Evolutionary conservation across 2,329 filamentous ascomycete genomes (phyloP), one percentile per base, ranked within the genome.

Genomic region (Graphilbum sp.): DNA sequence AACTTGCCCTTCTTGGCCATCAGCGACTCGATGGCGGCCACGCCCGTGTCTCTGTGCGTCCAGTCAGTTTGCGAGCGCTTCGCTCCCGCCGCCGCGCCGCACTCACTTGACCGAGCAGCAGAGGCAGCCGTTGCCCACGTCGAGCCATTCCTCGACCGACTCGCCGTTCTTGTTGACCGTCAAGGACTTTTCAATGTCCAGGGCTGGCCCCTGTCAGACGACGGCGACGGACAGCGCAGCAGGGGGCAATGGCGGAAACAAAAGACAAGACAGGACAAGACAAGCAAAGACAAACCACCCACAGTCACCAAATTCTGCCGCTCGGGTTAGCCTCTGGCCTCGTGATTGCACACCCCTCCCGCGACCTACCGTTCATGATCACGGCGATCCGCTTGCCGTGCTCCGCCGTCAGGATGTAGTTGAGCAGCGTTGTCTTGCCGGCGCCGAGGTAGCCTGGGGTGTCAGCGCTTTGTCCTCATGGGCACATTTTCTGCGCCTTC

Each of bases 361-460:
- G n/a, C n/a, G n/a, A n/a, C n/a, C n/a, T n/a, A 63, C 84, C 86
- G 57, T 98, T 98, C 63, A 98, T 73, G 41, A 98, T 96, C 13
- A 98, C 90, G 11, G 90, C 90, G 55, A 98, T 90, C 52, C 86
- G 94, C 67, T 96, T 96, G 56, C 88, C 88, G 67, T 98, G 90
- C 43, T 88, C 79, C 41, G 87, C 86, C 21, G 81, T 93, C 37
- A 98, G 65, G 44, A 98, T 96, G 56, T 96, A 94, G 56, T 98
- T 96, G 41, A 98, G 65, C 23, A 96, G 60, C 0, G 88, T 96
- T 0, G 88, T 96, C 59, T 98, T 98, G 16, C 90, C 90, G 9
- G 90, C 85, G 16, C 90, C 90, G 4, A 98, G 70, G 52, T 98
- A 98, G 4, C 90, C 85, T 90, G 13, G 5, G 13, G 27, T 13